Conservation (phyloP, 257 asterid species). For the Phtheirospermum japonicum region DNA sequence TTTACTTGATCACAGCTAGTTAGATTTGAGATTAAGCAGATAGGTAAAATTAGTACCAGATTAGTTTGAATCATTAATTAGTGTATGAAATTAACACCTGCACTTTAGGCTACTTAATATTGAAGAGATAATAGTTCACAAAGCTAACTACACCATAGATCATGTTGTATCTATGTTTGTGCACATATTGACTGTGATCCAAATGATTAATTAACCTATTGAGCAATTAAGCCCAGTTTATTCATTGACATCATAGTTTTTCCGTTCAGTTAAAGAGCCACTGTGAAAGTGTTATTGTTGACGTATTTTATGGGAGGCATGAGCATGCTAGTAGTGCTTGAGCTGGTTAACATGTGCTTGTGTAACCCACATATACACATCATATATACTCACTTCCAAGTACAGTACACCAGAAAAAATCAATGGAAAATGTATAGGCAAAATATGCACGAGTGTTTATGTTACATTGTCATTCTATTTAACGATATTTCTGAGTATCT, state of each 20-base stretch:
- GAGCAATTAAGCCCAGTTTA: background rate
- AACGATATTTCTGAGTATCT: background rate
- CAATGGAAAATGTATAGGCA: too few species aligned
- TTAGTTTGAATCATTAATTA: background rate
- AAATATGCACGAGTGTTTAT: background rate
- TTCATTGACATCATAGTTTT: background rate
- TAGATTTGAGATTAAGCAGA: background rate
- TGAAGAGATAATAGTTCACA: background rate
- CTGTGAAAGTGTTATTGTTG: background rate
- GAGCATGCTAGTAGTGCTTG: background rate
- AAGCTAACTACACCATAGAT: background rate
- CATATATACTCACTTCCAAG: background rate
- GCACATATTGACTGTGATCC: background rate
- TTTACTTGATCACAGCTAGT: conserved; percentile 8
- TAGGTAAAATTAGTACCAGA: background rate
- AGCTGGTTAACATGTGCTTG: background rate
- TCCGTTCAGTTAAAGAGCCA: background rate
- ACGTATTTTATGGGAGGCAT: background rate
- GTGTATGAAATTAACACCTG: background rate
- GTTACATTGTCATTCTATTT: background rate
- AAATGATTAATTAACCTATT: background rate
- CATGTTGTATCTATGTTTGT: background rate
- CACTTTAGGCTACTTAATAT: too few species aligned
- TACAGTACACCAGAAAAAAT: too few species aligned
- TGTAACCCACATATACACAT: background rate